Evolutionary conservation across 2,329 filamentous ascomycete species (phyloP).

Genomic region (Fusarium virguliforme): DNA sequence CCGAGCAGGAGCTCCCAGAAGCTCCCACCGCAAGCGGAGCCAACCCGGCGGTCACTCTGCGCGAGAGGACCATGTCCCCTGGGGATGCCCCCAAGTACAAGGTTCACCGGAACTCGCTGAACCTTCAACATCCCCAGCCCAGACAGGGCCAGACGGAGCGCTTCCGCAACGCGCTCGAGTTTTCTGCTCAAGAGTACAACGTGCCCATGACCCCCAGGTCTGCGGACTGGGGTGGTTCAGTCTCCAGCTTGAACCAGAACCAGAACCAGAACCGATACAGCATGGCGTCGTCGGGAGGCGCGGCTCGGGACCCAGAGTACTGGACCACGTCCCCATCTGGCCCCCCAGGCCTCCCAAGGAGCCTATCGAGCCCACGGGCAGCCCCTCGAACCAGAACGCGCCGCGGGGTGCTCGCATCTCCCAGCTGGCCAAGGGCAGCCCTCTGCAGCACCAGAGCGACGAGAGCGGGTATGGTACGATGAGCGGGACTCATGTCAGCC

Average conservation of each 20-base stretch:
- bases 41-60: slow-evolving; percentile 53
- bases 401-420: slow-evolving; percentile 65
- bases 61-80: slow-evolving; percentile 67
- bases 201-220: slow-evolving; percentile 73
- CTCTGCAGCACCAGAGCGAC: slow-evolving; percentile 70
- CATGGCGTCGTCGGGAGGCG: slow-evolving; percentile 59
- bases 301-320: slow-evolving; percentile 59
- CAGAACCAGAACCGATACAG: slow-evolving; percentile 66
- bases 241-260: slow-evolving; percentile 70
- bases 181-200: slow-evolving; percentile 79
- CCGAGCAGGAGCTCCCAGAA: slow-evolving; percentile 62
- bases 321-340: slow-evolving; percentile 62
- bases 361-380: slow-evolving; percentile 65
- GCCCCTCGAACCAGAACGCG: slow-evolving; percentile 61
- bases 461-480: slow-evolving; percentile 70
- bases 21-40: slow-evolving; percentile 44
- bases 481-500: slow-evolving; percentile 64
- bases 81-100: slow-evolving; percentile 87
- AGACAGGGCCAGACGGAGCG: slow-evolving; percentile 81
- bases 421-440: slow-evolving; percentile 69
- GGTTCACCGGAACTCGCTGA: slow-evolving; percentile 84
- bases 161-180: slow-evolving; percentile 82
- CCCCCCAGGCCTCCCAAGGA: slow-evolving; percentile 77
- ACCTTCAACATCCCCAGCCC: slow-evolving; percentile 85
- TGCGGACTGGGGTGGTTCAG: slow-evolving; percentile 75